Evolutionary conservation across 495 filamentous ascomycete genomes (phyloP), one percentile per base, ranked within the genome.

Genomic region (Penicillium goetzii): DNA sequence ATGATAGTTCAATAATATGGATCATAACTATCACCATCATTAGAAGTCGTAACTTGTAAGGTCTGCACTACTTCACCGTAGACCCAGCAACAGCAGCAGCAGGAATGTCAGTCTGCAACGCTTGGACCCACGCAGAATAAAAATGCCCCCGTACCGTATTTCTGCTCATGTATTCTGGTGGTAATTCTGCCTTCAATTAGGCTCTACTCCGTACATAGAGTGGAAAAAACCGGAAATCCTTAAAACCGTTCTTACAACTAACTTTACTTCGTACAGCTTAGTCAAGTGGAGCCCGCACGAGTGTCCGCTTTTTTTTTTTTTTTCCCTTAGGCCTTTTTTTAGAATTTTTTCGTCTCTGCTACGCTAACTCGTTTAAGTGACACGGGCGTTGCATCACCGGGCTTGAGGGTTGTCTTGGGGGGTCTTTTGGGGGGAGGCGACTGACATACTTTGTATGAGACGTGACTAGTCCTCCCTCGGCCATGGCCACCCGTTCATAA

Each of bases 361-460:
- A 53, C 50, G 50, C 50, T 53, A 53, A 33, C 30, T 12, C 7
- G 47, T 59, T 41, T 58, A 38, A 66, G 69, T 69, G 66, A 71
- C 64, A 69, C 66, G 66, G 66, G 58, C 61, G 68, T 71, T 73
- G 71, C 68, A 73, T 73, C 67, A 71, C 69, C 51, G 57, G 51
- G 26, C 30, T 33, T 32, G 50, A 53, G 50, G 26, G 30, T 53
- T 23, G 14, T 1, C 51, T 19, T 30, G 28, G 51, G 51, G 30
- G 51, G 51, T 33, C 51, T 10, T 55, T 15, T 50, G 49, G 17
- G 49, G 34, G 34, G 38, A 32, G 55, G 55, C 34, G 25, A 57
- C 11, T 32, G 14, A n/a, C n/a, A 23, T 36, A 55, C 28, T 21
- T 55, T 38, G n/a, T 36, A 55, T 55, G 52, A 23, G 30, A 55